Percentiles rank a stretch among this genome's conserved stretches.
phyloP scores from a whole-genome alignment of 164 flowering plant species.

The Sextonia rubra region DNA sequence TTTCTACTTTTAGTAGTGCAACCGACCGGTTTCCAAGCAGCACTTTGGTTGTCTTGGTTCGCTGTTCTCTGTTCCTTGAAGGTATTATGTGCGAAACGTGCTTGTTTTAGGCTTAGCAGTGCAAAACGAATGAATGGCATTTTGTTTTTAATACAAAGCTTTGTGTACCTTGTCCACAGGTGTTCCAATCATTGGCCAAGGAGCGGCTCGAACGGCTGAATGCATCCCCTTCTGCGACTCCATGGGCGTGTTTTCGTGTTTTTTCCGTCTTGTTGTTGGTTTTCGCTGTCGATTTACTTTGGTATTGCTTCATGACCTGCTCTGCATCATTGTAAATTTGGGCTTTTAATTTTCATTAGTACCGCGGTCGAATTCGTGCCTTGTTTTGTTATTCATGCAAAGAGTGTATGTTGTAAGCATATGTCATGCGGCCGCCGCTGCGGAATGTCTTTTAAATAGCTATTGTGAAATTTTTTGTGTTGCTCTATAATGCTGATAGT shows the following conservation, averaged over 20 bases:
- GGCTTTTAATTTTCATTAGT: no score
- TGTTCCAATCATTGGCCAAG: constrained; percentile 93
- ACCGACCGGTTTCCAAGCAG: constrained; percentile 65
- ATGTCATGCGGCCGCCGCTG: no score
- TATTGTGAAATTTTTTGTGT: no score
- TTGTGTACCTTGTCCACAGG: constrained; percentile 40
- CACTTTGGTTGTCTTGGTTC: constrained; percentile 84
- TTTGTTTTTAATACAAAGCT: not conserved
- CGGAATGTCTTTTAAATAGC: no score
- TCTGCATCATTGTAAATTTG: not conserved
- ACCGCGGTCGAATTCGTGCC: no score
- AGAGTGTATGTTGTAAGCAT: no score
- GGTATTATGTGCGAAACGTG: constrained; percentile 34
- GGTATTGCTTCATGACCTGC: constrained; percentile 39
- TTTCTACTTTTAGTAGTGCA: constrained; percentile 87
- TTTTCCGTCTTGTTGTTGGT: constrained; percentile 73
- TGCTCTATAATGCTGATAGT: no score
- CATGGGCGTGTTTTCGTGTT: constrained; percentile 85
- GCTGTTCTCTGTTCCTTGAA: constrained; percentile 72
- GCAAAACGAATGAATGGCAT: not conserved
- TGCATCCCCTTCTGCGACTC: constrained; percentile 90
- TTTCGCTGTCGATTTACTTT: constrained; percentile 51
- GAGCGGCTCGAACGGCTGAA: constrained; percentile 92
- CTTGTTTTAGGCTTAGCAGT: not conserved
- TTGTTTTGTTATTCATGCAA: no score